Evolutionary conservation across 1,284 basidiomycete species (phyloP), one percentile per base, ranked within the genome.

Genomic region (Puccinia novopanici): DNA sequence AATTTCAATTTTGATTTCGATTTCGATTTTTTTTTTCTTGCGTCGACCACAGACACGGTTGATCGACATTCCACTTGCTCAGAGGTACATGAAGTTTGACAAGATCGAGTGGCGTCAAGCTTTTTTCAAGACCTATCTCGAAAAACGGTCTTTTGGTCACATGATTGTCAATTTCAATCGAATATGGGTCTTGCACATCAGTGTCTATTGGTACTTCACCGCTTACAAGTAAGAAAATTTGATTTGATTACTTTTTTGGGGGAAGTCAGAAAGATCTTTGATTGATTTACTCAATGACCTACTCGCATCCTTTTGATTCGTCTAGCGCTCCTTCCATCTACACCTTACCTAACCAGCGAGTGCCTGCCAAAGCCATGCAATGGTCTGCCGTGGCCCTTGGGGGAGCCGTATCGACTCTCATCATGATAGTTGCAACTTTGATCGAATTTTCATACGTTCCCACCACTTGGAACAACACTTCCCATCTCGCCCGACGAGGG

Each of bases 121-220:
- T 0, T 97, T 97, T 87, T 95, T 95, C 91, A 98, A 98, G 89
- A 98, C 95, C 0, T 98, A 97, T 87, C 93, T 91, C 83, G 95
- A 98, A 87, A 94, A 94, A 85, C 93, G 95, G 57, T 95, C 94
- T 0, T 92, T 95, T 86, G 91, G 93, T 81, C 95, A 98, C 86
- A 89, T 97, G 0, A 89, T 98, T 81, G 94, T 97, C 88, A 97
- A 98, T 88, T 98, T 98, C 88, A 98, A 97, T 88, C 92, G 95
- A 78, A 92, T 98, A 84, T 98, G 95, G 95, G 92, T 97, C 85
- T 91, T 95, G 81, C 95, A 98, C 87, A 89, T 98, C 81, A 90
- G 93, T 54, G 87, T 96, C 84, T 97, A 92, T 88, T 97, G 92
- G 90, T 96, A 91, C 88, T 98, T 95, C 87, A 97, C 94, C 42